These are phyloP conservation scores for Blastobotrys capitulatus DNA, from an alignment of 1,139 yeast species.

Conservation along the genomic window DNA sequence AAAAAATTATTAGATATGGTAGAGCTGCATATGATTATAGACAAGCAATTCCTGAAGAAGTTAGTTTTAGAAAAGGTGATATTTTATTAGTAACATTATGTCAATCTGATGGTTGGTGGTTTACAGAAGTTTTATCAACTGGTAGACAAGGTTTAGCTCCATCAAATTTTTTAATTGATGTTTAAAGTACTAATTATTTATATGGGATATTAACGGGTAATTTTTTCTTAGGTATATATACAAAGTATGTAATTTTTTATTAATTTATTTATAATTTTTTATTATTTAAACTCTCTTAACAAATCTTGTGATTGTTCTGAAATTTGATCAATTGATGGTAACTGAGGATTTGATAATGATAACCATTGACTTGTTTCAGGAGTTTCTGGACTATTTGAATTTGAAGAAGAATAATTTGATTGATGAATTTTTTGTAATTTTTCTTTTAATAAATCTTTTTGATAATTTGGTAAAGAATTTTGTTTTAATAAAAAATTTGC, in stretches of 20 bases:
- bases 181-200: not conserved
- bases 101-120: constrained; percentile 92
- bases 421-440: constrained; percentile 13
- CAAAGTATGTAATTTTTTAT: not conserved
- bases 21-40: constrained; percentile 67
- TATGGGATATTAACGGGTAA: not conserved
- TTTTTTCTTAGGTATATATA: not conserved
- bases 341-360: not conserved
- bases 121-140: constrained; percentile 59
- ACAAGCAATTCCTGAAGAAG: constrained; percentile 77
- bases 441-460: constrained; percentile 14
- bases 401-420: not conserved
- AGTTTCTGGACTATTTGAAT: not conserved
- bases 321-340: not conserved
- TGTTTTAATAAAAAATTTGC: constrained; percentile 18
- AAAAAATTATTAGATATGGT: constrained; percentile 53
- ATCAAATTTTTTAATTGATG: constrained; percentile 48
- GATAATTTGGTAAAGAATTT: constrained; percentile 12
- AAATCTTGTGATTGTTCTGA: not conserved
- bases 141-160: constrained; percentile 70
- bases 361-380: not conserved
- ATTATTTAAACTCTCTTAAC: not conserved
- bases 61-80: constrained; percentile 69
- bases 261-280: not conserved
- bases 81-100: constrained; percentile 60